A percentile compares a stretch with the other conserved stretches of the same genome.
phyloP scores from a whole-genome alignment of 257 asterid genomes.

The Lavandula angustifolia region DNA sequence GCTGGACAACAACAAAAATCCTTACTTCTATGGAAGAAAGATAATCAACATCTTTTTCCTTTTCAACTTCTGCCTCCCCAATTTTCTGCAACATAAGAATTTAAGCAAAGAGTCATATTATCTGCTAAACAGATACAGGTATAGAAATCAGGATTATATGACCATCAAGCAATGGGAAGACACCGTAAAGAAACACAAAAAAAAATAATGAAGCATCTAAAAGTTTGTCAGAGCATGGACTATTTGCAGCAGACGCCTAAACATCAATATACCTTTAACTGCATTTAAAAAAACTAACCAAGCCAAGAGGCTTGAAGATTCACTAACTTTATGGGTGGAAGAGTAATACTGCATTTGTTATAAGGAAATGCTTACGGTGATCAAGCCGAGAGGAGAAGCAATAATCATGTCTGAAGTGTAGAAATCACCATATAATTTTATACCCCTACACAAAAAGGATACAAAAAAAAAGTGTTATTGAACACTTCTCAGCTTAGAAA shows the following conservation, averaged over 20 bases:
- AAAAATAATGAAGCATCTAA: conserved; percentile 14
- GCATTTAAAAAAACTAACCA: conserved; percentile 14
- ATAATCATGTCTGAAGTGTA: conserved; percentile 87
- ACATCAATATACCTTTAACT: conserved; percentile 13
- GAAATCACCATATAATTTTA: conserved; percentile 75
- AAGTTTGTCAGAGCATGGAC: conserved; percentile 2
- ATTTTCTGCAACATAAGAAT: conserved; percentile 66
- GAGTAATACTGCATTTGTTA: conserved; percentile 8
- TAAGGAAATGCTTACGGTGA: conserved; percentile 60
- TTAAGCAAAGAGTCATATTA: conserved; percentile 4
- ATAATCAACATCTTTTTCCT: conserved; percentile 92
- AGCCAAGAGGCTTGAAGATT: conserved; percentile 20
- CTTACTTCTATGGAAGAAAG: conserved; percentile 94
- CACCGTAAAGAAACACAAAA: conserved; percentile 26
- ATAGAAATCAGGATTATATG: conserved; percentile 10
- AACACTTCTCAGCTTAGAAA: conserved; percentile 5
- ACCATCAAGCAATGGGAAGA: conserved; percentile 3
- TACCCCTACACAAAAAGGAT: conserved; percentile 49
- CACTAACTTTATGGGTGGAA: conserved; percentile 11
- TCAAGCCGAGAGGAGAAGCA: conserved; percentile 93
- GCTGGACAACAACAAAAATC: neutral
- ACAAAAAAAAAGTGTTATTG: conserved; percentile 8
- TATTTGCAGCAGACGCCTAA: conserved; percentile 10
- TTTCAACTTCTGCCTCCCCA: conserved; percentile 70
- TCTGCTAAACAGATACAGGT: neutral